These are phyloP conservation scores for Daphne laureola DNA, from an alignment of 441 rosid species.

Conservation along the genomic window DNA sequence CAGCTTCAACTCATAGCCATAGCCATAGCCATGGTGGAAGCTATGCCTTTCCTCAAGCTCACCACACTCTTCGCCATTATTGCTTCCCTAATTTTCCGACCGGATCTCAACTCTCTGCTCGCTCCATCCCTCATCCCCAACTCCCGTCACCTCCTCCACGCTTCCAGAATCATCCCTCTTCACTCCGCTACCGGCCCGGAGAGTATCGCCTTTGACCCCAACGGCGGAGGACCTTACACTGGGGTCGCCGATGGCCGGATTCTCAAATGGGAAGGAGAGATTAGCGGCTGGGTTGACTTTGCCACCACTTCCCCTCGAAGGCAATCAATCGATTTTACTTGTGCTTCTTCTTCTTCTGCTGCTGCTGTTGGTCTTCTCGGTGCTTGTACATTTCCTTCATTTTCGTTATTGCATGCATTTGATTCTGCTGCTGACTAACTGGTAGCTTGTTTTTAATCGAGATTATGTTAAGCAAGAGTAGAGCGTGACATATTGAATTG, in stretches of 20 bases:
- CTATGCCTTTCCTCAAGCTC: conserved; percentile 4
- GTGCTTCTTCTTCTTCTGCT: too few species aligned
- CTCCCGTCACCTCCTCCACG: conserved; percentile 27
- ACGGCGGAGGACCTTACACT: conserved; percentile 61
- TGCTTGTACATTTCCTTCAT: too few species aligned
- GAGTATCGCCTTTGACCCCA: conserved; percentile 59
- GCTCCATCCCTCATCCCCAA: conserved; percentile 26
- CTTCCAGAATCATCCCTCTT: conserved; percentile 24
- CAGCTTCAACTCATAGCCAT: neutral
- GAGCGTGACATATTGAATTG: too few species aligned
- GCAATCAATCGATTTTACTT: conserved; percentile 4
- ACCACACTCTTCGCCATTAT: conserved; percentile 5
- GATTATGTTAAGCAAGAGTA: too few species aligned
- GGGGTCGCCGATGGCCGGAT: conserved; percentile 66
- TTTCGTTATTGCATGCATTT: too few species aligned
- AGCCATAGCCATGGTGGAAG: conserved; percentile 16
- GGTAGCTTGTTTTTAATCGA: too few species aligned
- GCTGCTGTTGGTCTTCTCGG: too few species aligned
- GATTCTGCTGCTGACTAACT: too few species aligned
- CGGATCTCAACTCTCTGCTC: conserved; percentile 14
- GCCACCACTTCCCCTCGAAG: conserved; percentile 40
- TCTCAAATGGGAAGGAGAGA: conserved; percentile 56
- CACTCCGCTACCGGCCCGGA: conserved; percentile 62
- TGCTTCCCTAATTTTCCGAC: conserved; percentile 10
- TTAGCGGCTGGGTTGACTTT: conserved; percentile 49